A percentile compares a stretch with the other conserved stretches of the same genome.
These are phyloP conservation scores for Kockovaella imperatae DNA, from an alignment of 768 basidiomycete genomes.

Conservation along the genomic window DNA sequence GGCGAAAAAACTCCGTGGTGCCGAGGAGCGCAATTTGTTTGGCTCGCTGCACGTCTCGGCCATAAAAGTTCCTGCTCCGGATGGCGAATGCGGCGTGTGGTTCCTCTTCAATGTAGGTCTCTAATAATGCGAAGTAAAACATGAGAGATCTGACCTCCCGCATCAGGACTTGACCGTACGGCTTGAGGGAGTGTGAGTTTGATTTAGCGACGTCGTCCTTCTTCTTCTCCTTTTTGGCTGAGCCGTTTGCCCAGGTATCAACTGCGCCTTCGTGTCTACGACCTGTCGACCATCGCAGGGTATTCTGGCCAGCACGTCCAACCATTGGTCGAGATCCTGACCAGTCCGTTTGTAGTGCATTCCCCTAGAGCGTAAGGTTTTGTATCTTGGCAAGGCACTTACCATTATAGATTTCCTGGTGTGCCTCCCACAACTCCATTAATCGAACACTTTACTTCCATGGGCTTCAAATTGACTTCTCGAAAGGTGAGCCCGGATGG, in stretches of 20 bases:
- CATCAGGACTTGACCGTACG: conserved; percentile 32
- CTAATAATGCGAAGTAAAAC: background rate
- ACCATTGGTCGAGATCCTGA: conserved; percentile 14
- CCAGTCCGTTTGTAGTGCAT: conserved; percentile 28
- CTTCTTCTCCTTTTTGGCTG: background rate
- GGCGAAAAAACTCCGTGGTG: background rate
- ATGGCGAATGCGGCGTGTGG: conserved; percentile 32
- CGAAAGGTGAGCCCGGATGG: conserved; percentile 22
- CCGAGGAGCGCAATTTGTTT: conserved; percentile 26
- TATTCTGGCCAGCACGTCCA: conserved; percentile 6
- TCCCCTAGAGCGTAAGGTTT: conserved; percentile 32
- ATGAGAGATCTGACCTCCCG: background rate
- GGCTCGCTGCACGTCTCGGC: conserved; percentile 32
- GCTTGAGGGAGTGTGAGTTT: conserved; percentile 29
- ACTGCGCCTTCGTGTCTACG: conserved; percentile 29
- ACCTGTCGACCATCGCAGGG: conserved; percentile 19
- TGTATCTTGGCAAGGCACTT: background rate
- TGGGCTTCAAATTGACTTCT: conserved; percentile 39
- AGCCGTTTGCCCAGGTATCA: conserved; percentile 13
- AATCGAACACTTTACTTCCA: conserved; percentile 32
- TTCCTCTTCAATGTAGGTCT: conserved; percentile 37
- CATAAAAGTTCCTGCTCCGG: conserved; percentile 23
- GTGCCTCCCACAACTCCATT: conserved; percentile 30
- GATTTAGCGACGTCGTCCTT: background rate
- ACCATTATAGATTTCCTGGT: conserved; percentile 29